Base-by-base conservation (phyloP, 2,329 filamentous ascomycete species). In the Fusarium gaditjirri region DNA sequence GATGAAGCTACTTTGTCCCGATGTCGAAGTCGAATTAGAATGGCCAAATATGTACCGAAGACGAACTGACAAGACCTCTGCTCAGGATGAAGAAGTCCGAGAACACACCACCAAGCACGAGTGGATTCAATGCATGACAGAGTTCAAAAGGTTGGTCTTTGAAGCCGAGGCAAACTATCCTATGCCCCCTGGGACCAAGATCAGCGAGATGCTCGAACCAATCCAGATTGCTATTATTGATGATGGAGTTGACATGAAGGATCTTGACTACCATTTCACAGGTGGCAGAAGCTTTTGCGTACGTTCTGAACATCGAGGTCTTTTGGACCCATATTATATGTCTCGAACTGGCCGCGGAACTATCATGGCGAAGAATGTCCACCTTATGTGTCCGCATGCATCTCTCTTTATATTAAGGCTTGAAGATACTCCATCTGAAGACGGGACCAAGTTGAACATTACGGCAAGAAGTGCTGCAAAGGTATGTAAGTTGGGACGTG, bases 211-310 rank as follows among this genome's bases (percentile, higher is more conserved):
- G 7, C 57, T 75, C 23, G 66, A 73, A 25, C 72, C 71, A 8
- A 74, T 81, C 61, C 42, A 74, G 23, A 71, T 83, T 12, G 82
- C 81, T 5, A 71, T 84, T 6, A 83, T 83, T 39, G 82, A 84
- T 56, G 81, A 84, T 39, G 82, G 82, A 7, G 77, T 83, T 2
- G 79, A 83, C 49, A 70, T 77, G 5, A 72, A 70, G 17, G 70
- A 78, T 8, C 63, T 83, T 3, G 58, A 77, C 11, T 70, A 65
- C n/a, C 74, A 60, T 10, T 76, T 79, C 23, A 65, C 72, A 1
- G 73, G 61, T 3, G 81, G 81, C 0, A 55, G 63, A 6, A 79
- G 74, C 4, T 82, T 81, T 41, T 71, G 70, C 53, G 61, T 61
- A 7, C 62, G 57, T 10, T 36, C 35, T 16, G 47, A 36, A 12